Base-by-base conservation (phyloP, 2,329 filamentous ascomycete species). In the Dryadomyces sulphureus region DNA sequence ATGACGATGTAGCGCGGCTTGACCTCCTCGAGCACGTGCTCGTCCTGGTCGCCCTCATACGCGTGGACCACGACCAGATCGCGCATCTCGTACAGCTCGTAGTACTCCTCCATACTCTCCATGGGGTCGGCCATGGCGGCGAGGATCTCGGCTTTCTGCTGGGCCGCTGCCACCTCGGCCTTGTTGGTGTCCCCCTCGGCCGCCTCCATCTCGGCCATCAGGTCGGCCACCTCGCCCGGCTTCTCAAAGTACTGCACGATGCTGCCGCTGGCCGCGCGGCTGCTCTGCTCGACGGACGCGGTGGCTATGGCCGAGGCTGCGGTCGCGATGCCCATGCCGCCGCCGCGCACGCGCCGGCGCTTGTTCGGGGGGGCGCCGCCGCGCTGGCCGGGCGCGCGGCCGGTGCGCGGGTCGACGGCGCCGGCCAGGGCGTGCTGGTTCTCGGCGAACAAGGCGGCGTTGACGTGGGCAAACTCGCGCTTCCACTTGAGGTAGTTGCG, bases 1-100 rank as follows among this genome's bases (percentile, higher is more conserved):
- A 98, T 96, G 65, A 98, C 84, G 49, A 98, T 87, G 62, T 95
- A 95, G 49, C 85, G 80, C 30, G 92, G 92, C 57, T 85, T 88
- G 48, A 92, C 73, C 63, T 98, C 92, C 60, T 98, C 90, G 1
- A 98, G 73, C n/a, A 96, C 74, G 60, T 94, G 86, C 59, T 96
- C 92, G 60, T 98, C 92, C 67, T 90, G 83, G 59, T 96, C 92
- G 11, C 89, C 89, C 49, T 94, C 88, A 60, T 94, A 98, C 1
- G 92, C 84, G 60, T 96, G 92, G 17, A 96, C 72, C 36, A 94
- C 78, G 12, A 96, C 73, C 19, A 96, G 68, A 53, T 94, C 85
- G 54, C 86, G 76, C 79, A 93, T 92, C 46, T 94, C 85, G 60
- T 90, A 94, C 27, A 96, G 72, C 60, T 92, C 77, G 59, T 89